These are phyloP conservation scores for Boletus rubescentipes DNA, from an alignment of 768 basidiomycete genomes.

Conservation along the genomic window DNA sequence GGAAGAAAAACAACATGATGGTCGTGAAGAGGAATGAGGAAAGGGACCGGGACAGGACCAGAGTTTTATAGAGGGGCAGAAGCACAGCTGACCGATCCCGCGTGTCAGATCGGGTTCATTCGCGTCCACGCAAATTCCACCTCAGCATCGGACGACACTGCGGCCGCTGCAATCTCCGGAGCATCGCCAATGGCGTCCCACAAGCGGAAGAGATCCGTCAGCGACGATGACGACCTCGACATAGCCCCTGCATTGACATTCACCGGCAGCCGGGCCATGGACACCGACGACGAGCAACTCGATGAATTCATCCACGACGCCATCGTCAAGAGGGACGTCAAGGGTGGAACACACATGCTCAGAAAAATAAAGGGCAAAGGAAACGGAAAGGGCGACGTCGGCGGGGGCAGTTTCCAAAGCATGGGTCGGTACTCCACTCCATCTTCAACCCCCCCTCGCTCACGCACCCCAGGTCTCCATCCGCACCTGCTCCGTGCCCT, in stretches of 20 bases:
- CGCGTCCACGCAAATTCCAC: not conserved
- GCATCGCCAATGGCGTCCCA: slow-evolving; percentile 28
- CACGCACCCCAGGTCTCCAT: slow-evolving; percentile 59
- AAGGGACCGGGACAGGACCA: not conserved
- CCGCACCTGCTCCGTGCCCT: slow-evolving; percentile 82
- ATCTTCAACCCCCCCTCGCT: not conserved
- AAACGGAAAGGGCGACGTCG: slow-evolving; percentile 75
- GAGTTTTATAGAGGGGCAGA: slow-evolving; percentile 13
- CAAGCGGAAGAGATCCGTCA: slow-evolving; percentile 32
- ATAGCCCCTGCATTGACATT: slow-evolving; percentile 63
- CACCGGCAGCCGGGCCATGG: slow-evolving; percentile 29
- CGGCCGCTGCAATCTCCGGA: slow-evolving; percentile 11
- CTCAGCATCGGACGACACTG: not conserved
- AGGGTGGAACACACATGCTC: slow-evolving; percentile 70
- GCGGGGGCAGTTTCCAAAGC: slow-evolving; percentile 94
- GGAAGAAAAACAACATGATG: slow-evolving; percentile 19
- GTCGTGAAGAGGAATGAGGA: slow-evolving; percentile 18
- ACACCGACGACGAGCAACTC: slow-evolving; percentile 52
- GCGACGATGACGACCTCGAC: slow-evolving; percentile 49
- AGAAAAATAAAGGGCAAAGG: slow-evolving; percentile 76
- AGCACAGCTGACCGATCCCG: slow-evolving; percentile 5
- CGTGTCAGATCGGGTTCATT: slow-evolving; percentile 1
- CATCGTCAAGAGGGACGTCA: slow-evolving; percentile 70
- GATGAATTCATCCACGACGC: slow-evolving; percentile 64
- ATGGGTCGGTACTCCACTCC: slow-evolving; percentile 63